Evolutionary conservation across 352 stramenopile species (phyloP), one percentile per base, ranked within the genome.

Genomic region (Phytopythium delawarense): DNA sequence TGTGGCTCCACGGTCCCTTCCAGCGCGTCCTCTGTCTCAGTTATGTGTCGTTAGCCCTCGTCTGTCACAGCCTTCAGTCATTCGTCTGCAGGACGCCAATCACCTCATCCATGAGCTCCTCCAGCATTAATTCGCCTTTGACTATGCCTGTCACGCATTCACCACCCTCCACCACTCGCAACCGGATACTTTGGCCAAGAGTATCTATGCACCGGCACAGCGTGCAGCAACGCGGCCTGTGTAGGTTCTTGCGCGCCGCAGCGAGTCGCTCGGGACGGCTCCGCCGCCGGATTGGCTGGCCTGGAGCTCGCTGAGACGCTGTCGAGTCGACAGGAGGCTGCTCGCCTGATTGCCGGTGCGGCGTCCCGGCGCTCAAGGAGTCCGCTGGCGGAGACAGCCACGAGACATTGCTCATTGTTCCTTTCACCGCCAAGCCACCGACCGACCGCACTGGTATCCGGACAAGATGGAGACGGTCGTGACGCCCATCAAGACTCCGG

Each of bases 401-500:
- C 40, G 16, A 12, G 8, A 16, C 6, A 16, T 45, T 2, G 40
- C 40, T 45, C 40, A 45, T 45, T 45, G 40, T 45, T 45, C 15
- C 4, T 8, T 45, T 45, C 8, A 11, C 40, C 40, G n/a, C 40
- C 40, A 45, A 45, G 40, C 15, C 35, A 40, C 40, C 40, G 16
- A 44, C 12, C 37, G 35, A 40, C 40, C 40, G 16, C 15, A 45
- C 30, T 32, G 28, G 28, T 32, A 32, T 32, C 28, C 28, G 28
- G 28, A 32, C 39, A 45, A 20, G n/a, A 63, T 63, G 58, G 58
- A 63, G 46, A 37, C 46, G 5, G 40, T 18, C 37, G 40, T 11
- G 13, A 61, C 64, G n/a, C 63, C 63, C 7, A 46, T 64, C 63
- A 69, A 69, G 37, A 64, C 64, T n/a, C 64, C 64, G 18, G 28